Evolutionary conservation across 1,284 basidiomycete species (phyloP), one percentile per base, ranked within the genome.

Genomic region (Sporisorium reilianum): DNA sequence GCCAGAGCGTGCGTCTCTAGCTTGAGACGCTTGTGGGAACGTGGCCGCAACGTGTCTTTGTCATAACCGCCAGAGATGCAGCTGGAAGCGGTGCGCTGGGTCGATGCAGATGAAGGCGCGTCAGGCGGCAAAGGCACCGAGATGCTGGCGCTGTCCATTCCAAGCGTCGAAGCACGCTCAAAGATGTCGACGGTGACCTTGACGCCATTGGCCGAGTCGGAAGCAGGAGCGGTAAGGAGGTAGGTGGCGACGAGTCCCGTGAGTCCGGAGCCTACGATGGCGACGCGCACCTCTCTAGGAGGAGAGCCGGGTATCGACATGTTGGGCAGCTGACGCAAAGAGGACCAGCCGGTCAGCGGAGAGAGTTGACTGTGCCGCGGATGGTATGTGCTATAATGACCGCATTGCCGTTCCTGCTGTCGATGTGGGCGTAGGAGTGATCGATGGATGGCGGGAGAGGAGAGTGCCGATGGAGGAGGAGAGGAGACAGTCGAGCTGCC

Each of bases 201-300:
- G 18, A 49, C 42, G 2, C 36, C 25, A 14, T 40, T n/a, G 18
- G 46, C 4, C 4, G 61, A 40, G 40, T 38, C 12, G 10, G 46
- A 16, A 6, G 32, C 9, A 25, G 91, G 82, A 28, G 86, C 67
- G 3, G 88, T 86, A 55, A 96, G 89, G 90, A 93, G 95, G 85
- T 93, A 95, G 1, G 94, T 93, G 10, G 94, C 92, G 12, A 92
- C 90, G 11, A 90, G 90, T 3, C 94, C 95, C 9, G 89, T 92
- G 9, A 94, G 92, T 22, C 94, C 94, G 0, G 94, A 93, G 38
- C 94, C 94, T 45, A 96, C 89, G 79, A 96, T 90, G 8, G 94
- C 94, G 68, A 96, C 75, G 16, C 64, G 61, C 22, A 73, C 61
- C 40, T 61, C 23, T 38, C 48, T 36, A n/a, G 55, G 46, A 8